phyloP scores from a whole-genome alignment of 257 asterid genomes.

The Solanum pimpinellifolium region DNA sequence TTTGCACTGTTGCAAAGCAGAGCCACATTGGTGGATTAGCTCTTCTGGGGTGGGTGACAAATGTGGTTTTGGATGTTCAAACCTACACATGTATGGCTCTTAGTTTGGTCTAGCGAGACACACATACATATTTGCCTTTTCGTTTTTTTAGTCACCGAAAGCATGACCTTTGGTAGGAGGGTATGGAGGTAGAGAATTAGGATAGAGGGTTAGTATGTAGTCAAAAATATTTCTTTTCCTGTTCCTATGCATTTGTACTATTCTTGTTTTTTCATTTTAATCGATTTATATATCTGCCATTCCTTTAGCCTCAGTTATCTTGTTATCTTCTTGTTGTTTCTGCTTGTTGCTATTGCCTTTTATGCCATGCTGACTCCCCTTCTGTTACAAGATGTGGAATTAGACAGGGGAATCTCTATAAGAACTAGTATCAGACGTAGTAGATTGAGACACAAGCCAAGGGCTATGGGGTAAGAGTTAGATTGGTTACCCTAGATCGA shows the following conservation, averaged over 20 bases:
- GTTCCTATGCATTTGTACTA: background rate
- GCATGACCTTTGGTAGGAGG: background rate
- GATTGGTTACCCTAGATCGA: background rate
- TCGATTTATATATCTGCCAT: background rate
- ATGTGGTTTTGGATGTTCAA: background rate
- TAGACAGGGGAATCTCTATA: background rate
- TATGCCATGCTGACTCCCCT: background rate
- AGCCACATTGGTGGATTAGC: background rate
- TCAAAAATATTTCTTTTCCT: background rate
- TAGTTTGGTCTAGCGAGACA: background rate
- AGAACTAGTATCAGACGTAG: background rate
- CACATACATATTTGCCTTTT: background rate
- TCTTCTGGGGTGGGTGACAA: background rate
- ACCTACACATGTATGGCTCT: background rate
- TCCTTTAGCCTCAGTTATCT: background rate
- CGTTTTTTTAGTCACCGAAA: background rate
- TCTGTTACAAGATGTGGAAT: background rate
- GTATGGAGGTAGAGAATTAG: background rate
- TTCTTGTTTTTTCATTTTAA: background rate
- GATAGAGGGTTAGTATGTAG: background rate
- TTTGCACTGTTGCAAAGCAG: background rate
- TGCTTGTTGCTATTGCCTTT: background rate
- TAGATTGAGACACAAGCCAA: background rate
- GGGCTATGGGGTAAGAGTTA: background rate
- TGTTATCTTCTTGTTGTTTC: background rate